Evolutionary conservation across 148 eudicot genomes (phyloP).

Genomic region (Chenopodium formosanum): DNA sequence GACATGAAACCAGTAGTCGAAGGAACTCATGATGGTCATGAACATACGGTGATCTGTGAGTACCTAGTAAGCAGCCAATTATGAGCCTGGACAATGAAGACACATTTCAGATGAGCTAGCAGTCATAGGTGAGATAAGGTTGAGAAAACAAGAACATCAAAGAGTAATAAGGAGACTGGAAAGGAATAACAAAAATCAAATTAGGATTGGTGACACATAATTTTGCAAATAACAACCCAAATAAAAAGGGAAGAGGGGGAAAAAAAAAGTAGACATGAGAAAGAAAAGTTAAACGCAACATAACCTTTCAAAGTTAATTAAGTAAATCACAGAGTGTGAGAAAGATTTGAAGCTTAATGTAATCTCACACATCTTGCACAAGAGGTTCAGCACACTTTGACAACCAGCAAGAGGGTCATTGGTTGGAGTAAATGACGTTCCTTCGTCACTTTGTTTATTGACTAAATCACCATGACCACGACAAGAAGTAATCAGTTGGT

Average conservation of each 20-base stretch:
- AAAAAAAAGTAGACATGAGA: background rate
- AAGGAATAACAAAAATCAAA: background rate
- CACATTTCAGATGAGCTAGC: conserved; percentile 3
- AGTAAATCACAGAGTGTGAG: conserved; percentile 38
- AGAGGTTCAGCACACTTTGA: conserved; percentile 48
- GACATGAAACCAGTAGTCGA: conserved; percentile 63
- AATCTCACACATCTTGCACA: conserved; percentile 62
- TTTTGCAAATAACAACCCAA: background rate
- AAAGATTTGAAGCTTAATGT: conserved; percentile 47
- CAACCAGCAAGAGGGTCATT: conserved; percentile 40
- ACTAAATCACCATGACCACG: conserved; percentile 20
- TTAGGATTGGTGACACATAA: background rate
- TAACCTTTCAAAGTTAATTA: conserved; percentile 87
- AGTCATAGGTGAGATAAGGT: background rate
- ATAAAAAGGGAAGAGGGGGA: background rate
- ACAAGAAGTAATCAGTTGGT: conserved; percentile 20
- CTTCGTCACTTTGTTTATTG: conserved; percentile 25
- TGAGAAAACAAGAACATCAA: conserved; percentile 4
- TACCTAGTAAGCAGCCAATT: conserved; percentile 48
- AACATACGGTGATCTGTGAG: conserved; percentile 27
- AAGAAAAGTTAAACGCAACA: background rate
- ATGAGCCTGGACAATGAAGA: conserved; percentile 60
- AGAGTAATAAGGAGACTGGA: background rate
- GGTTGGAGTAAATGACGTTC: conserved; percentile 27
- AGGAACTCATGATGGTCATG: conserved; percentile 43